Evolutionary conservation across 768 basidiomycete species (phyloP).

Genomic region (Boletus sensibilis): DNA sequence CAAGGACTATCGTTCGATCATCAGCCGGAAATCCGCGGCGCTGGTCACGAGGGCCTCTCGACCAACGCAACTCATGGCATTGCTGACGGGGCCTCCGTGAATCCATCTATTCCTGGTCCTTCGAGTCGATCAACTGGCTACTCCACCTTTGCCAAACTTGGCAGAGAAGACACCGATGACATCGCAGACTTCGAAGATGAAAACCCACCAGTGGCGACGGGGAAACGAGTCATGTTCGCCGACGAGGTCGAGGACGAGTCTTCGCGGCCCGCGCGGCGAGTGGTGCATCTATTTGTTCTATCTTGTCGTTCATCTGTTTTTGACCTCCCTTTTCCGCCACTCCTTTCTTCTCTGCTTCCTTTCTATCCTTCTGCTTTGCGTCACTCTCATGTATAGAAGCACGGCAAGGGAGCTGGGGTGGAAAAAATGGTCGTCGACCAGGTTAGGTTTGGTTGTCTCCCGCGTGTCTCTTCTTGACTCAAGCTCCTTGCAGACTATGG

Average conservation of each 20-base stretch:
- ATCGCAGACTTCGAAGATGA: constrained; percentile 26
- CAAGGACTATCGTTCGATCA: no score
- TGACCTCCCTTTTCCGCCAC: neutral
- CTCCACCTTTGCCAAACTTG: constrained; percentile 26
- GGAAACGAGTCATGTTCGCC: constrained; percentile 25
- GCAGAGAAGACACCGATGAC: constrained; percentile 30
- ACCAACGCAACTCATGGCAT: constrained; percentile 8
- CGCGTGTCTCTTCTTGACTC: neutral
- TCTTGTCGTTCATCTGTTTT: neutral
- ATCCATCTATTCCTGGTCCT: constrained; percentile 11
- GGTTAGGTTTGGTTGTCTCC: constrained; percentile 27
- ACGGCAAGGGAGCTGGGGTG: constrained; percentile 15
- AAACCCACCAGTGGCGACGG: constrained; percentile 14
- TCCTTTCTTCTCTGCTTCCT: neutral
- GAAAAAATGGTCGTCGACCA: constrained; percentile 20
- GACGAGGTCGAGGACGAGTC: constrained; percentile 22
- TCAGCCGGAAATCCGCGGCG: constrained; percentile 21
- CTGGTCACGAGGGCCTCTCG: constrained; percentile 9
- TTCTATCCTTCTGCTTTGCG: neutral
- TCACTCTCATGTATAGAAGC: constrained; percentile 20
- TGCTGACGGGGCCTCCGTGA: constrained; percentile 5
- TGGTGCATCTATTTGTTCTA: constrained; percentile 15
- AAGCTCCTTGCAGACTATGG: constrained; percentile 6
- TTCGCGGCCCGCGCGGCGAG: constrained; percentile 28
- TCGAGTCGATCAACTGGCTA: constrained; percentile 22